Conservation (phyloP, 371 early-diverging fungal genomes). For the Funneliformis caledonium region DNA sequence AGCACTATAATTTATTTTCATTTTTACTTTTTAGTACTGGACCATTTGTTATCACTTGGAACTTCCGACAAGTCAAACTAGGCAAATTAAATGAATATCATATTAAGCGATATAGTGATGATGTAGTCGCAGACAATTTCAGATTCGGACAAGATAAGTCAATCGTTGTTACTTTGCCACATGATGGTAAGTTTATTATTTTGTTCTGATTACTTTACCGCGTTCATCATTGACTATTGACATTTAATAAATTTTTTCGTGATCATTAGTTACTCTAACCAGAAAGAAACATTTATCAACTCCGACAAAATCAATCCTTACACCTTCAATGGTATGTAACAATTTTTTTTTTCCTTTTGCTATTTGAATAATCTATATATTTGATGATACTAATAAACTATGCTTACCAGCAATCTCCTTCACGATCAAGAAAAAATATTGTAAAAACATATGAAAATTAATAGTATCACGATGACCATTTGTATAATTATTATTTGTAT, state of each 20-base stretch:
- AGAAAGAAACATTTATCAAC: constrained; percentile 26
- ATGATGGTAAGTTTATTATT: constrained; percentile 44
- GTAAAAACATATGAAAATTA: background rate
- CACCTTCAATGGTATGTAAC: constrained; percentile 13
- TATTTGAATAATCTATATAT: background rate
- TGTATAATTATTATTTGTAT: background rate
- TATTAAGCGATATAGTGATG: constrained; percentile 81
- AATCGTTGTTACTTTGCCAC: constrained; percentile 73
- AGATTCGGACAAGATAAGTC: constrained; percentile 68
- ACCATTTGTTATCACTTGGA: constrained; percentile 94
- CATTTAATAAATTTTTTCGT: background rate
- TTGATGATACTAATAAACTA: background rate
- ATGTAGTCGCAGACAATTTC: constrained; percentile 93
- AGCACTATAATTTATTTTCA: background rate
- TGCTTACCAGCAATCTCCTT: background rate
- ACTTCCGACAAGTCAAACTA: constrained; percentile 78
- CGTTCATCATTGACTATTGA: background rate
- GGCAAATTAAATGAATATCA: constrained; percentile 81
- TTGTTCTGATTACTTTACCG: background rate
- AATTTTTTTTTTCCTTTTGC: background rate
- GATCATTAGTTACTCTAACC: background rate
- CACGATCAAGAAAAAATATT: background rate
- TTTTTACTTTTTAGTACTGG: constrained; percentile 69
- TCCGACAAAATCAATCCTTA: constrained; percentile 29
- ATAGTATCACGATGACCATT: background rate